Conservation (phyloP, 345 rosid genomes). For the Hibiscus syriacus region DNA sequence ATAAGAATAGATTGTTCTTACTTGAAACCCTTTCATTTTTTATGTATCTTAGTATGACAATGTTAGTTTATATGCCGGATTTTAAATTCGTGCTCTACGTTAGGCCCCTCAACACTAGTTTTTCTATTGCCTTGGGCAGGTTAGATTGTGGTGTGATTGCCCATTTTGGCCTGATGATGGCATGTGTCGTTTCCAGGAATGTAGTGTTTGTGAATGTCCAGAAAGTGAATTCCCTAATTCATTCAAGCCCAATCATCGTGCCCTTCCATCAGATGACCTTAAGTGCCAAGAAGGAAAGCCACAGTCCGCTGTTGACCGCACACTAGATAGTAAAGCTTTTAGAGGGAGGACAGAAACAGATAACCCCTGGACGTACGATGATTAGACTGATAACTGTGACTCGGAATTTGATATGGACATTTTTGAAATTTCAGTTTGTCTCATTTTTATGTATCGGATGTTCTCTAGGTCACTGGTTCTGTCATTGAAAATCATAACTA, state of each 20-base stretch:
- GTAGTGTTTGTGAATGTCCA: conserved; percentile 96
- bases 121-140: conserved; percentile 32
- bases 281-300: conserved; percentile 95
- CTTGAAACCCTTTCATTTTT: neutral
- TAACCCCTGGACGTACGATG: conserved; percentile 95
- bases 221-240: conserved; percentile 82
- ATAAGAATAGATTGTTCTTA: neutral
- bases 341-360: conserved; percentile 85
- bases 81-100: neutral
- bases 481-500: neutral
- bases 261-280: conserved; percentile 54
- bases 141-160: conserved; percentile 94
- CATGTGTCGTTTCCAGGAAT: conserved; percentile 87
- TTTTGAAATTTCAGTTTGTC: neutral
- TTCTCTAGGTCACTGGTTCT: neutral
- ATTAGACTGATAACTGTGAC: conserved; percentile 86
- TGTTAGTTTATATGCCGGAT: neutral
- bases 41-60: neutral
- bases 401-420: conserved; percentile 9
- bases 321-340: conserved; percentile 64
- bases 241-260: conserved; percentile 42
- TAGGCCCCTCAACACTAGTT: neutral
- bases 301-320: conserved; percentile 80
- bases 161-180: conserved; percentile 98
- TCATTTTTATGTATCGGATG: neutral